Conservation (phyloP, 805 yeast species). For the Tetrapisispora phaffii region DNA sequence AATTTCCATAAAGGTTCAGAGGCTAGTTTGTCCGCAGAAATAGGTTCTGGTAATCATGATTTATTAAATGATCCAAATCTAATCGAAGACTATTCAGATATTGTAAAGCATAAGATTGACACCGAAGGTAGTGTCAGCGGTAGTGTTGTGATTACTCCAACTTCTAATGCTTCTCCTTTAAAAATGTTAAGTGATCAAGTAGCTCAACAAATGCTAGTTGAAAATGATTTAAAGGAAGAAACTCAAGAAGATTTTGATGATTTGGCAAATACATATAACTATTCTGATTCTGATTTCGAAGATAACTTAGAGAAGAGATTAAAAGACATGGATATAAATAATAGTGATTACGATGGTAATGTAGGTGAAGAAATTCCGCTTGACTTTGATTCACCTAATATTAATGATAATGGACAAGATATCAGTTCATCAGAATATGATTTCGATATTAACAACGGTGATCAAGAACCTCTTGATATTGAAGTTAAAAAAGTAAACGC, state of each 20-base stretch:
- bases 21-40: background rate
- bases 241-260: background rate
- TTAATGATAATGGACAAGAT: background rate
- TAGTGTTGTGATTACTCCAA: constrained; percentile 24
- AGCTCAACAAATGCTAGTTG: background rate
- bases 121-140: constrained; percentile 16
- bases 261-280: constrained; percentile 13
- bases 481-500: background rate
- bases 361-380: background rate
- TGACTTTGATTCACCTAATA: background rate
- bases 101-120: constrained; percentile 10
- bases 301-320: constrained; percentile 27
- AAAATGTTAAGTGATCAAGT: constrained; percentile 1
- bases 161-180: background rate
- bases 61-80: constrained; percentile 24
- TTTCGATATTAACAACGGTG: background rate
- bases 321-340: constrained; percentile 12
- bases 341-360: background rate
- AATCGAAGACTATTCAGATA: constrained; percentile 25
- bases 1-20: background rate
- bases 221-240: background rate
- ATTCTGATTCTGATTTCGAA: constrained; percentile 31
- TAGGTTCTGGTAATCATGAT: background rate
- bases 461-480: constrained; percentile 1
- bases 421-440: background rate